Percentiles rank a stretch among this genome's conserved stretches.
Conservation (phyloP, 148 eudicot species). For the Pouteria glomerata region DNA sequence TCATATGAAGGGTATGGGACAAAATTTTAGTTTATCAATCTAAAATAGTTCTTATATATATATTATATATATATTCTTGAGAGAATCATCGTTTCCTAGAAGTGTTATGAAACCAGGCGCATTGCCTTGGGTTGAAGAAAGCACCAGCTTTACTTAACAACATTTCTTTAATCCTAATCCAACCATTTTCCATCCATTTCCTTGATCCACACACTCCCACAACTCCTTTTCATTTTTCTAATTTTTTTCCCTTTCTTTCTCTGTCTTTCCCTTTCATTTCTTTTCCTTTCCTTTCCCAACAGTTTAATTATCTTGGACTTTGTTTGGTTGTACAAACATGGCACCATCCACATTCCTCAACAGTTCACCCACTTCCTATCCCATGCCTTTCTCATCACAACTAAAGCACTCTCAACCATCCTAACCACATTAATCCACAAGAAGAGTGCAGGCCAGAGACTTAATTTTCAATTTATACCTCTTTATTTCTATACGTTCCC, state of each 20-base stretch:
- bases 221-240: neutral
- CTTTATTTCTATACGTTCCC: too few species aligned
- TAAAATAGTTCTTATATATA: too few species aligned
- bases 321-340: neutral
- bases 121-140: constrained; percentile 10
- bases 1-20: neutral
- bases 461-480: neutral
- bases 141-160: constrained; percentile 12
- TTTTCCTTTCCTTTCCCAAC: neutral
- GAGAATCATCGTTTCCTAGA: constrained; percentile 6
- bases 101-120: constrained; percentile 22
- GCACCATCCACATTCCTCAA: constrained; percentile 5
- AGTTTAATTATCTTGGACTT: neutral
- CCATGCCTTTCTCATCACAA: constrained; percentile 8
- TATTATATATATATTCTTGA: neutral
- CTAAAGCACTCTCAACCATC: constrained; percentile 5
- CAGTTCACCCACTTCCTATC: constrained; percentile 14
- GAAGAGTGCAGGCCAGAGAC: neutral
- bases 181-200: constrained; percentile 17
- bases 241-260: neutral
- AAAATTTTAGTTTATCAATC: neutral
- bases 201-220: constrained; percentile 13
- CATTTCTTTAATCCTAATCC: constrained; percentile 23
- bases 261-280: neutral
- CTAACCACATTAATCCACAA: neutral